These are phyloP conservation scores for Aspergillus latus DNA, from an alignment of 2,329 filamentous ascomycete genomes.

Conservation along the genomic window DNA sequence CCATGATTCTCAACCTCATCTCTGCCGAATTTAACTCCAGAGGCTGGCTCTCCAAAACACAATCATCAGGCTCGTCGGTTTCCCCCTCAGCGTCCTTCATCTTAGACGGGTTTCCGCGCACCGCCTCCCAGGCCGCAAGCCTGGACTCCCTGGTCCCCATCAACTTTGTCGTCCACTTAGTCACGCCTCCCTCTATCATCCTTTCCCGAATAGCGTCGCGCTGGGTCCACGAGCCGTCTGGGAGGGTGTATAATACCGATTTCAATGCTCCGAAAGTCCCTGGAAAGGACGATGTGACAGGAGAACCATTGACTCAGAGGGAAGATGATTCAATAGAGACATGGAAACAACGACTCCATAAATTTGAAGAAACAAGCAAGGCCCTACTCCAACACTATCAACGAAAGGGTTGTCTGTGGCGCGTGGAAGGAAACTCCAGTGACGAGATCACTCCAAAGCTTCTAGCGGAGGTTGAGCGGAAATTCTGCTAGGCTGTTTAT, in stretches of 20 bases:
- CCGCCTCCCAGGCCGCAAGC: constrained; percentile 71
- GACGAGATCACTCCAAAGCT: constrained; percentile 95
- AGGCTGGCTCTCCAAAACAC: constrained; percentile 68
- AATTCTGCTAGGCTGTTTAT: constrained; percentile 57
- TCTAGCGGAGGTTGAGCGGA: constrained; percentile 74
- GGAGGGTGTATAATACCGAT: constrained; percentile 89
- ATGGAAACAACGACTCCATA: constrained; percentile 75
- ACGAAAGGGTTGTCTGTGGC: constrained; percentile 77
- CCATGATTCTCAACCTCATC: constrained; percentile 88
- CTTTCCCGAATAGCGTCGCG: constrained; percentile 85
- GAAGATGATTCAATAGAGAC: constrained; percentile 84
- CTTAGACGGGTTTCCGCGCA: constrained; percentile 94
- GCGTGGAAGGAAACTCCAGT: constrained; percentile 82
- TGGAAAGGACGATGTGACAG: constrained; percentile 86
- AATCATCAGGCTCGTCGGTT: constrained; percentile 49
- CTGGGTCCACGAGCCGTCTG: constrained; percentile 90
- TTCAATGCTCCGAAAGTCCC: constrained; percentile 82
- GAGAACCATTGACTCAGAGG: constrained; percentile 78
- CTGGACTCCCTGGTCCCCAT: constrained; percentile 85
- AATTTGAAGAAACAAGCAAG: constrained; percentile 83
- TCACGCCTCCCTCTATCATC: constrained; percentile 83
- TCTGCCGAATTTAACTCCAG: constrained; percentile 81
- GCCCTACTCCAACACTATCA: constrained; percentile 88
- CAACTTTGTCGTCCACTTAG: constrained; percentile 85
- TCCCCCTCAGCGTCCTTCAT: constrained; percentile 84